phyloP scores from a whole-genome alignment of 1,139 yeast genomes.

The Geotrichum candidum region DNA sequence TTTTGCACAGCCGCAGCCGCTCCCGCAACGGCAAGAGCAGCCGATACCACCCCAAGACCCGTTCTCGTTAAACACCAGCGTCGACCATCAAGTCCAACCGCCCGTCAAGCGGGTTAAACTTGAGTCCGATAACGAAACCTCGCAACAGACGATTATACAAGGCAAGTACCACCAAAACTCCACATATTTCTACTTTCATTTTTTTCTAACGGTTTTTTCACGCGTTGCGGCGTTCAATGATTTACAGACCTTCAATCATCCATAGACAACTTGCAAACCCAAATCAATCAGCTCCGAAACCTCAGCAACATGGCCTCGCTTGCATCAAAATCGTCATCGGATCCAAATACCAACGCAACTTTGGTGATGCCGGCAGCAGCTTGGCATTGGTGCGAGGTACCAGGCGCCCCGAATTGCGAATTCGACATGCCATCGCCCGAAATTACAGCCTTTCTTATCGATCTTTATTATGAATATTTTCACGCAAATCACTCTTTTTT shows the following conservation, averaged over 20 bases:
- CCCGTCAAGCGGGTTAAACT: background rate
- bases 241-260: background rate
- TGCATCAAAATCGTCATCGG: background rate
- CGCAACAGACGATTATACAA: background rate
- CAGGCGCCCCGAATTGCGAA: background rate
- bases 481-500: slow-evolving; percentile 45
- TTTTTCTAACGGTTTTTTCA: background rate
- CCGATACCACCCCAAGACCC: background rate
- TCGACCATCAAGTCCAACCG: background rate
- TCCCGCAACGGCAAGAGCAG: background rate
- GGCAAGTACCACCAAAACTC: background rate
- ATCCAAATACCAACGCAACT: background rate
- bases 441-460: slow-evolving; percentile 39
- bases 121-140: background rate
- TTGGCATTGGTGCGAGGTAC: background rate
- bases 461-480: slow-evolving; percentile 44
- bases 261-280: background rate
- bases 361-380: background rate
- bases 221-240: background rate
- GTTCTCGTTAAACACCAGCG: background rate
- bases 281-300: background rate
- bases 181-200: too few relatives aligned
- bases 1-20: background rate
- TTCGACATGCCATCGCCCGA: slow-evolving; percentile 43
- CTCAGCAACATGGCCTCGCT: background rate